Conservation (phyloP, 352 stramenopile genomes). For the Pythium phragmiticola region DNA sequence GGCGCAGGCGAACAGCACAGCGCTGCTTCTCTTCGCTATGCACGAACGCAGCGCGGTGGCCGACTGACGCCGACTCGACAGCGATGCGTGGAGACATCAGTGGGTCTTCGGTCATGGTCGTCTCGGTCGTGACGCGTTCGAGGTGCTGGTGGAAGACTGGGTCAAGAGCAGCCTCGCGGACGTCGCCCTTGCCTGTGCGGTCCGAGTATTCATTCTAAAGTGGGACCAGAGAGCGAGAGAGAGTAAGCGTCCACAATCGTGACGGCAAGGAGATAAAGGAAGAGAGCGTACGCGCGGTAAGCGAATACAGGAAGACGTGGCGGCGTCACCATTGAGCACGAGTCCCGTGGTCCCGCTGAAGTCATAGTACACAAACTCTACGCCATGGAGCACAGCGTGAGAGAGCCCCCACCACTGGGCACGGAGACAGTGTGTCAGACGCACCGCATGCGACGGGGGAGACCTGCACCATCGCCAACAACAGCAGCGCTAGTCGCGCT, state of each 20-base stretch:
- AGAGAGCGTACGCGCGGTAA: slow-evolving; percentile 34
- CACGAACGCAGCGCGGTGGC: slow-evolving; percentile 64
- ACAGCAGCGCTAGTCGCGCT: not conserved
- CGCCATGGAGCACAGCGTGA: not conserved
- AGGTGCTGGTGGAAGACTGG: slow-evolving; percentile 56
- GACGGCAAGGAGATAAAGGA: not conserved
- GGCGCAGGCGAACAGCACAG: slow-evolving; percentile 72
- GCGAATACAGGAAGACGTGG: slow-evolving; percentile 71
- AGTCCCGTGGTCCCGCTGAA: slow-evolving; percentile 85
- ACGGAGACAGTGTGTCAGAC: not conserved
- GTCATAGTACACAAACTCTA: slow-evolving; percentile 86
- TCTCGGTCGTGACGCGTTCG: slow-evolving; percentile 63
- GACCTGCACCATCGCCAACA: not conserved
- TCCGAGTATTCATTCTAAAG: slow-evolving; percentile 62
- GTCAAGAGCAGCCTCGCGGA: slow-evolving; percentile 56
- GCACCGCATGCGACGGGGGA: not conserved
- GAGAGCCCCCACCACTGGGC: not conserved
- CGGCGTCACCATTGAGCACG: slow-evolving; percentile 72
- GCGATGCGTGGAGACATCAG: slow-evolving; percentile 41
- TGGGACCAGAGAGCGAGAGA: not conserved
- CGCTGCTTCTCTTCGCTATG: slow-evolving; percentile 33
- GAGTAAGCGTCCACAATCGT: not conserved
- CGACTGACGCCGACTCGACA: slow-evolving; percentile 53
- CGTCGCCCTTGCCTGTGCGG: slow-evolving; percentile 41
- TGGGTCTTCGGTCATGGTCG: slow-evolving; percentile 54